Conservation (phyloP, 495 filamentous ascomycete genomes). For the Hypoxylon subgilvum region DNA sequence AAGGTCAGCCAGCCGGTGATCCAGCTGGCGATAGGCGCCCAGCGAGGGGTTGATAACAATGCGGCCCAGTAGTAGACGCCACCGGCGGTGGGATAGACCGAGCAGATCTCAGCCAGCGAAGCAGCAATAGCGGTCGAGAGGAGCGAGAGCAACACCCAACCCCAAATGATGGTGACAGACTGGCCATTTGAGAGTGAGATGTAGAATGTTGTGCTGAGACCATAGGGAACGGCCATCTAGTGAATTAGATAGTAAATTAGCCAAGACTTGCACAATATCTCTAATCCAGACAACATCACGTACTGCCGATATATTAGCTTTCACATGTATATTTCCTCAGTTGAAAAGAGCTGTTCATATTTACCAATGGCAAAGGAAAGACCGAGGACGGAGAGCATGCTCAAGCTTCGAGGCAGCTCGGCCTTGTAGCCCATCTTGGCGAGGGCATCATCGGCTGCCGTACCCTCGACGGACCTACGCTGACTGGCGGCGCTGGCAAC, state of each 20-base stretch:
- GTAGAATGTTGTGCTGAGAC: slow-evolving; percentile 64
- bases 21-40: slow-evolving; percentile 67
- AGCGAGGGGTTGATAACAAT: slow-evolving; percentile 60
- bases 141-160: slow-evolving; percentile 66
- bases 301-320: slow-evolving; percentile 44
- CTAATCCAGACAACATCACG: slow-evolving; percentile 7
- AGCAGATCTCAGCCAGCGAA: slow-evolving; percentile 70
- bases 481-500: slow-evolving; percentile 15
- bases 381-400: slow-evolving; percentile 70
- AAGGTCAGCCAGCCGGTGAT: slow-evolving; percentile 70
- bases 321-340: slow-evolving; percentile 26
- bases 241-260: slow-evolving; percentile 6
- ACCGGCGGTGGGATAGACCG: slow-evolving; percentile 67
- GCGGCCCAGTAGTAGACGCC: slow-evolving; percentile 74
- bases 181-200: slow-evolving; percentile 70
- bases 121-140: slow-evolving; percentile 65
- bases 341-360: background rate
- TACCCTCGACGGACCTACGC: slow-evolving; percentile 22
- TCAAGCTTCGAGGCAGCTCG: slow-evolving; percentile 66
- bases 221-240: slow-evolving; percentile 33
- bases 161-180: slow-evolving; percentile 52
- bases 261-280: no score
- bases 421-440: slow-evolving; percentile 70
- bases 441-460: slow-evolving; percentile 57
- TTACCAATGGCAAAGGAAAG: slow-evolving; percentile 50